phyloP scores from a whole-genome alignment of 352 stramenopile species.

The Pseudoperonospora humuli region DNA sequence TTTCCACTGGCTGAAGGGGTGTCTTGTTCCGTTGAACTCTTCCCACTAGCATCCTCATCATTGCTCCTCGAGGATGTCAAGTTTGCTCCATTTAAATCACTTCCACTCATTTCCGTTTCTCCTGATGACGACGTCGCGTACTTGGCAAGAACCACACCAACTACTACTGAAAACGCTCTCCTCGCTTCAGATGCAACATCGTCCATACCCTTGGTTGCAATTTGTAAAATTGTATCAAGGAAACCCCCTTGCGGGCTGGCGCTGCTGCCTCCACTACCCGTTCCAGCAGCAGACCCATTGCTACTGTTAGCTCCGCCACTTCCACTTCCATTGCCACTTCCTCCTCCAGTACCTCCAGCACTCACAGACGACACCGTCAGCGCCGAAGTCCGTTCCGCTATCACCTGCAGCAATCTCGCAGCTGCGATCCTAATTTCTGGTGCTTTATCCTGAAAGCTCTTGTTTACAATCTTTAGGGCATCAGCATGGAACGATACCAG shows the following conservation, averaged over 20 bases:
- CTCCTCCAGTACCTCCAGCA: slow-evolving; percentile 8
- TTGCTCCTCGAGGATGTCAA: slow-evolving; percentile 9
- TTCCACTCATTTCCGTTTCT: slow-evolving; percentile 31
- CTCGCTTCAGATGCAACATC: slow-evolving; percentile 54
- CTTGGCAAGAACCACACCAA: slow-evolving; percentile 73
- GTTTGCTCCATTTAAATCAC: slow-evolving; percentile 8
- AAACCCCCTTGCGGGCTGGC: slow-evolving; percentile 26
- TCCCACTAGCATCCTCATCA: slow-evolving; percentile 27
- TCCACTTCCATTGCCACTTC: slow-evolving; percentile 16
- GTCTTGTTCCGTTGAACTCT: slow-evolving; percentile 18
- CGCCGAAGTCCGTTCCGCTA: slow-evolving; percentile 44
- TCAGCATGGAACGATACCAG: slow-evolving; percentile 48
- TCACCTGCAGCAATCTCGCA: slow-evolving; percentile 50
- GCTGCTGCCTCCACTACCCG: slow-evolving; percentile 15
- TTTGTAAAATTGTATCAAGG: slow-evolving; percentile 63
- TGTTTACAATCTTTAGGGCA: slow-evolving; percentile 62
- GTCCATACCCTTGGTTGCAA: slow-evolving; percentile 71
- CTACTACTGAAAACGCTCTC: slow-evolving; percentile 52
- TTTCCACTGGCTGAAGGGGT: slow-evolving; percentile 12
- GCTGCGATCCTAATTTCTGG: slow-evolving; percentile 62
- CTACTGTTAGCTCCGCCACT: slow-evolving; percentile 10
- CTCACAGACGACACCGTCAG: slow-evolving; percentile 8
- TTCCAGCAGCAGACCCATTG: slow-evolving; percentile 7
- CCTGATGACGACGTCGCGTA: slow-evolving; percentile 42
- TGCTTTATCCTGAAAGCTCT: slow-evolving; percentile 66